Evolutionary conservation across 75 land plant genomes (phyloP).

Genomic region (Selaginella moellendorffii): DNA sequence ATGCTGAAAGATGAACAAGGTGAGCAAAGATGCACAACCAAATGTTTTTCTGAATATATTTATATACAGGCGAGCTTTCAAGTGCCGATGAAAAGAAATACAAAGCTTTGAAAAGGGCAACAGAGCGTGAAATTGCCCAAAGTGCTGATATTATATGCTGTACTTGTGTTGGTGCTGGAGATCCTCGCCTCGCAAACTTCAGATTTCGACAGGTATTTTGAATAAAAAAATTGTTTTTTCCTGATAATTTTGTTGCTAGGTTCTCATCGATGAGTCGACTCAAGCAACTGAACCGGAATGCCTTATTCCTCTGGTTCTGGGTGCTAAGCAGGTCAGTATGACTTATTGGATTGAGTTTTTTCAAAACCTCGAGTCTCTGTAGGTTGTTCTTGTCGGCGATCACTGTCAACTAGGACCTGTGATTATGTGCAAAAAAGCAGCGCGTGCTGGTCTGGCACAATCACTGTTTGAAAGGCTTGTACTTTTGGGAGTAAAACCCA

Average conservation of each 20-base stretch:
- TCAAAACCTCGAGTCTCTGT: background rate
- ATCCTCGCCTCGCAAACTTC: slow-evolving; percentile 83
- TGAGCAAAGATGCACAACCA: slow-evolving; percentile 10
- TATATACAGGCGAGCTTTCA: slow-evolving; percentile 64
- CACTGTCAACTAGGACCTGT: slow-evolving; percentile 99
- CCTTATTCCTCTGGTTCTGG: slow-evolving; percentile 91
- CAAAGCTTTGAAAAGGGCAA: slow-evolving; percentile 89
- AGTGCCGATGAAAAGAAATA: slow-evolving; percentile 99
- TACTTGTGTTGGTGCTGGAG: slow-evolving; percentile 99
- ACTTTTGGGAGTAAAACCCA: slow-evolving; percentile 85
- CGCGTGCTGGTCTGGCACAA: slow-evolving; percentile 97
- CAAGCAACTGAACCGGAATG: slow-evolving; percentile 99
- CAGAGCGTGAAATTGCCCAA: slow-evolving; percentile 88
- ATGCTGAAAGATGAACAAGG: slow-evolving; percentile 99
- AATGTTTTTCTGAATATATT: background rate
- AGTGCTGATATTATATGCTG: slow-evolving; percentile 99
- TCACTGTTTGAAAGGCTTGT: slow-evolving; percentile 99
- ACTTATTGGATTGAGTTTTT: background rate
- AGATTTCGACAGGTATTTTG: slow-evolving; percentile 75
- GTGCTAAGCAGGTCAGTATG: slow-evolving; percentile 71
- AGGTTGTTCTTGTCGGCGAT: slow-evolving; percentile 97
- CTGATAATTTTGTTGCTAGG: slow-evolving; percentile 25
- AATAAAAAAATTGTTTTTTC: background rate
- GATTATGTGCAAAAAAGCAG: slow-evolving; percentile 99
- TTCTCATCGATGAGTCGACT: slow-evolving; percentile 95